phyloP scores from a whole-genome alignment of 805 yeast genomes.

The Candida suzukii region DNA sequence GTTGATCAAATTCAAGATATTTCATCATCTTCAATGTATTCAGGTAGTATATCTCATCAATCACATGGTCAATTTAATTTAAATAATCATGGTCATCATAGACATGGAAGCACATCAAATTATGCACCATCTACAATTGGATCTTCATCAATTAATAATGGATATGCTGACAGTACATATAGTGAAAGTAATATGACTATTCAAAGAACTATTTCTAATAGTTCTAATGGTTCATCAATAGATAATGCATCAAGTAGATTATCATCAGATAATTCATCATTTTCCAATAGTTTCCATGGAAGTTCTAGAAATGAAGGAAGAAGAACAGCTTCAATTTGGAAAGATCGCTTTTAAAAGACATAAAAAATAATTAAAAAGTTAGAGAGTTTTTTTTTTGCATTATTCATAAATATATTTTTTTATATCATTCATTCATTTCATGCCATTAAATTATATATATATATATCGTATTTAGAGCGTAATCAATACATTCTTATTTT shows the following conservation, averaged over 20 bases:
- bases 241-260: conserved; percentile 10
- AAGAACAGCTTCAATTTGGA: conserved; percentile 8
- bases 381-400: no score
- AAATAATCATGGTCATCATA: background rate
- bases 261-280: conserved; percentile 7
- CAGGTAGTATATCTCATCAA: conserved; percentile 2
- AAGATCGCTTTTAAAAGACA: conserved; percentile 1
- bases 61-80: background rate
- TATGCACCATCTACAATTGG: background rate
- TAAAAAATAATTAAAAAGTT: no score
- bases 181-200: conserved; percentile 2
- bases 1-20: conserved; percentile 3
- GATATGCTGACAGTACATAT: conserved; percentile 4
- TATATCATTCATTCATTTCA: no score
- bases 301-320: conserved; percentile 5
- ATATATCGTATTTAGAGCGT: no score
- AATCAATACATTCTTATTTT: no score
- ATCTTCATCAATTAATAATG: background rate
- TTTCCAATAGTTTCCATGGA: background rate
- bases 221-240: conserved; percentile 10
- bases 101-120: background rate
- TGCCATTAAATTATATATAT: no score
- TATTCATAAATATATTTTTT: no score
- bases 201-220: conserved; percentile 1
- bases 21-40: conserved; percentile 8